phyloP scores from a whole-genome alignment of 2,329 filamentous ascomycete genomes.

The Penicillium capsulatum region DNA sequence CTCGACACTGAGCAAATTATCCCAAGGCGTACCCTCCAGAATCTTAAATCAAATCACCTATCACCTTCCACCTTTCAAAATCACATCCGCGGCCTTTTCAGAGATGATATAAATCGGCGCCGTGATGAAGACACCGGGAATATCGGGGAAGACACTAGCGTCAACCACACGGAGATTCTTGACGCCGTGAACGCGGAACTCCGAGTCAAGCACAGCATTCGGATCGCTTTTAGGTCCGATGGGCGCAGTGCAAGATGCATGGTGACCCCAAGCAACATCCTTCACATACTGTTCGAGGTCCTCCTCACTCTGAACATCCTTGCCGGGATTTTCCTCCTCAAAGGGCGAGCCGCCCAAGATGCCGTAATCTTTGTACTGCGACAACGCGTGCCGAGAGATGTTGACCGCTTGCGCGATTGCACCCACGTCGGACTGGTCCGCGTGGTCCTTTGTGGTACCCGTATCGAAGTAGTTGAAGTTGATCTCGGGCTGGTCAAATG shows the following conservation, averaged over 20 bases:
- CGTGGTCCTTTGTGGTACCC: slow-evolving; percentile 22
- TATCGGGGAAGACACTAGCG: neutral
- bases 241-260: slow-evolving; percentile 2
- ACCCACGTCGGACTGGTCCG: neutral
- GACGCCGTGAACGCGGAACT: slow-evolving; percentile 2
- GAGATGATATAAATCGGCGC: too few relatives aligned
- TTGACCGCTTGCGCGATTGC: slow-evolving; percentile 2
- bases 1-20: too few relatives aligned
- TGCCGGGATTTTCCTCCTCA: neutral
- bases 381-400: neutral
- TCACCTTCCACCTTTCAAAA: too few relatives aligned
- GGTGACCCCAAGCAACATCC: slow-evolving; percentile 4
- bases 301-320: neutral
- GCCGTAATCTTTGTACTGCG: neutral
- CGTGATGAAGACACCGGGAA: too few relatives aligned
- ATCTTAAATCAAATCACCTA: too few relatives aligned
- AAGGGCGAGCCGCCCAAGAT: too few relatives aligned
- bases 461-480: slow-evolving; percentile 55
- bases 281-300: slow-evolving; percentile 1
- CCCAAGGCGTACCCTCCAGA: too few relatives aligned
- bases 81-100: too few relatives aligned
- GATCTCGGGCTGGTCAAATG: slow-evolving; percentile 60
- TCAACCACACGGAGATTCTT: slow-evolving; percentile 3
- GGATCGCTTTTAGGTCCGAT: slow-evolving; percentile 1
- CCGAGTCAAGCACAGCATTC: slow-evolving; percentile 1